Conservation (phyloP, 441 rosid species). For the Brassica hybrid region DNA sequence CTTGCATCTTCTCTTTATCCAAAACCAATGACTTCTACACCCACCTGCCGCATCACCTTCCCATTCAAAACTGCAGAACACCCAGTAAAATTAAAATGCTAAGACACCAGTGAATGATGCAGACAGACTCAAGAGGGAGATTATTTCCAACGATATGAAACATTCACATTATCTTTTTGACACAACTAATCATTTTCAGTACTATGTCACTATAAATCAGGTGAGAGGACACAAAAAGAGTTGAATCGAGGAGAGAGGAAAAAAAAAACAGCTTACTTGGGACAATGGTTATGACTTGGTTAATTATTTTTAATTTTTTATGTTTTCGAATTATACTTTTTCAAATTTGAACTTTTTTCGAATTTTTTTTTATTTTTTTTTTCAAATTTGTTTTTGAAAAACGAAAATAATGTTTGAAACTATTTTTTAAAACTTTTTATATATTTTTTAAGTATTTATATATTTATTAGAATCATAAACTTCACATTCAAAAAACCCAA, state of each 20-base stretch:
- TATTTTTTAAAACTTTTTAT: no score
- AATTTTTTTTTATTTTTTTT: no score
- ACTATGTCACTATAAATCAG: background rate
- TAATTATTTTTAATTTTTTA: no score
- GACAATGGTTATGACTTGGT: background rate
- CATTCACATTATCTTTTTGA: background rate
- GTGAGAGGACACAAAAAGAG: no score
- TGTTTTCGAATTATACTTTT: no score
- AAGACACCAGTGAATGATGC: slow-evolving; percentile 1
- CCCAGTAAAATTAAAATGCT: slow-evolving; percentile 31
- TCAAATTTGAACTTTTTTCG: no score
- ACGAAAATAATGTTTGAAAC: no score
- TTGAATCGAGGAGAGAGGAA: background rate
- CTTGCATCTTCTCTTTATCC: slow-evolving; percentile 87
- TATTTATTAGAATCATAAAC: no score
- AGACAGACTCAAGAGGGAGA: slow-evolving; percentile 9
- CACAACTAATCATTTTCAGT: background rate
- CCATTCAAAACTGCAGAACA: slow-evolving; percentile 75
- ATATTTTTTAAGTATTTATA: no score
- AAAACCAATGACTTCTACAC: slow-evolving; percentile 79
- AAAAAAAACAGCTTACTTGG: background rate
- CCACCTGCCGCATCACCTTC: slow-evolving; percentile 86
- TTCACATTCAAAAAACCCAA: no score
- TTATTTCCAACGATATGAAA: background rate
- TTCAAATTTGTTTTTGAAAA: no score